Percentiles rank a stretch among this genome's conserved stretches.
These are phyloP conservation scores for Sedum album DNA, from an alignment of 164 flowering plant species.

Conservation along the genomic window DNA sequence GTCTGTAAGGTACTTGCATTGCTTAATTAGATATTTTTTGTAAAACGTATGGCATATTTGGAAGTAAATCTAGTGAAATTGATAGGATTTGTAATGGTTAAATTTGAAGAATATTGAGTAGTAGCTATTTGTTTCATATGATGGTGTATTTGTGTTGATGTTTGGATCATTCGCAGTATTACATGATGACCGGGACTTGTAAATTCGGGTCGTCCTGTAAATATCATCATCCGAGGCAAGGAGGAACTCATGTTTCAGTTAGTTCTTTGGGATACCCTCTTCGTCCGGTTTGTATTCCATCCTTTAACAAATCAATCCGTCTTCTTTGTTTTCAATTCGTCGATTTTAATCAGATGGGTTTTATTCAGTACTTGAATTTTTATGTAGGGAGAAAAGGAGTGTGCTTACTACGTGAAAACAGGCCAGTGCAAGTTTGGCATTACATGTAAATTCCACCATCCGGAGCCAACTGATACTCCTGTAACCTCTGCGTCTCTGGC, in stretches of 20 bases:
- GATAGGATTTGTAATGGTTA: not conserved
- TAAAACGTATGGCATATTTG: not conserved
- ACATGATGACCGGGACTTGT: slow-evolving; percentile 75
- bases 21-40: not conserved
- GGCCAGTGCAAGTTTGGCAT: slow-evolving; percentile 90
- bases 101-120: not conserved
- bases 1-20: slow-evolving; percentile 60
- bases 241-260: slow-evolving; percentile 46
- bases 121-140: not conserved
- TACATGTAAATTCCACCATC: slow-evolving; percentile 94
- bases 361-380: not conserved
- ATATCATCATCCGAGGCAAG: slow-evolving; percentile 84
- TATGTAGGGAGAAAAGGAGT: slow-evolving; percentile 86
- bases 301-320: not conserved
- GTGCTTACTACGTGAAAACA: slow-evolving; percentile 78
- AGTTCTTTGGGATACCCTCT: slow-evolving; percentile 78
- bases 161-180: slow-evolving; percentile 45
- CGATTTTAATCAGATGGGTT: not conserved
- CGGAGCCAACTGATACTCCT: slow-evolving; percentile 44
- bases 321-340: not conserved
- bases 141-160: not conserved
- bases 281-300: slow-evolving; percentile 55
- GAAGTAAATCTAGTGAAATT: not conserved
- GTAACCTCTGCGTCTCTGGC: slow-evolving; percentile 26
- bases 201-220: slow-evolving; percentile 92